Percentiles rank a stretch among this genome's conserved stretches.
Conservation (phyloP, 805 yeast genomes). For the Teunomyces kruisii region DNA sequence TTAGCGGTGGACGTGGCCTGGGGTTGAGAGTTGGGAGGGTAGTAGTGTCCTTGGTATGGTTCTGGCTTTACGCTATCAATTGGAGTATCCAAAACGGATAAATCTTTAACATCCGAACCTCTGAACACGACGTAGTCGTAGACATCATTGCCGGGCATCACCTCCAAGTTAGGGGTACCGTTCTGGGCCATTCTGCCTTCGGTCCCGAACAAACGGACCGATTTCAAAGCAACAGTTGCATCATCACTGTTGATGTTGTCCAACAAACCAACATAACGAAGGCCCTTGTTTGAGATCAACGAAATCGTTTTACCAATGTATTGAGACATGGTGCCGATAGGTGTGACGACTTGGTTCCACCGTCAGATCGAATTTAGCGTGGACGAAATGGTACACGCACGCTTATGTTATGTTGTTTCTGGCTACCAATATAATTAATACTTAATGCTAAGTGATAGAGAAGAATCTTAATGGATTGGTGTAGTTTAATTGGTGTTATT, state of each 20-base stretch:
- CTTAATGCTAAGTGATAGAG: no score
- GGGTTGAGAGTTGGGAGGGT: conserved; percentile 8
- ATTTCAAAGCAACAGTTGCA: conserved; percentile 80
- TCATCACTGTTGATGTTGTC: conserved; percentile 86
- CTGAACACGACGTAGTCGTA: conserved; percentile 80
- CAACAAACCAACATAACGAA: conserved; percentile 86
- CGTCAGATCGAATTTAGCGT: neutral
- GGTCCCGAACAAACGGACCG: conserved; percentile 85
- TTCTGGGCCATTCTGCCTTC: conserved; percentile 71
- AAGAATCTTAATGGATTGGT: no score
- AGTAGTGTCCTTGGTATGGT: conserved; percentile 22
- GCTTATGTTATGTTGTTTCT: no score
- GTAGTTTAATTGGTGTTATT: no score
- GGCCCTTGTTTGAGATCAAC: conserved; percentile 72
- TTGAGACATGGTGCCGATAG: conserved; percentile 64
- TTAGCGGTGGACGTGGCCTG: conserved; percentile 8
- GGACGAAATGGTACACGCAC: neutral
- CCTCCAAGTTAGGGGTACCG: conserved; percentile 66
- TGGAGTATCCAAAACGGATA: conserved; percentile 76
- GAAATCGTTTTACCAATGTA: conserved; percentile 90
- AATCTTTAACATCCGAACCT: conserved; percentile 89
- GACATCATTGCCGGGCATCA: conserved; percentile 65
- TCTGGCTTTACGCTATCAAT: conserved; percentile 63
- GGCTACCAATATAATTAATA: no score
- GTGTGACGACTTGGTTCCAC: neutral